Evolutionary conservation across 2,329 filamentous ascomycete species (phyloP).

Genomic region (Botrytis medusae): DNA sequence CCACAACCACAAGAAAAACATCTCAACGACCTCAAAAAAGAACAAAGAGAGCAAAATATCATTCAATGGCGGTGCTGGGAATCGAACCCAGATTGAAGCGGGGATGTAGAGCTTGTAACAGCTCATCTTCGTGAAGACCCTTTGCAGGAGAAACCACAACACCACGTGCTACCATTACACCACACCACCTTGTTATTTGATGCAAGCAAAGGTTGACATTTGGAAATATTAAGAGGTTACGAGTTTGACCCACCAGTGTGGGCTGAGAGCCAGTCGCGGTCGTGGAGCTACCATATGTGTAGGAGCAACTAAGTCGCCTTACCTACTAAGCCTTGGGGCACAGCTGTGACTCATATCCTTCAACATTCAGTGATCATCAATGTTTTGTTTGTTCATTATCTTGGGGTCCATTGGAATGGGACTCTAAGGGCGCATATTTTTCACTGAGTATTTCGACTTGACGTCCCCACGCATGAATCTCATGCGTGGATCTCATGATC

Average conservation of each 20-base stretch:
- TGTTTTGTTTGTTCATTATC: neutral
- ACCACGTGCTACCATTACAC: conserved; percentile 20
- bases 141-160: conserved; percentile 15
- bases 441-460: neutral
- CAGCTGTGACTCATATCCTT: neutral
- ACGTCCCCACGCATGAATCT: neutral
- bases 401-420: too few species aligned
- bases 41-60: neutral
- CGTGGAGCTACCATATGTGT: neutral
- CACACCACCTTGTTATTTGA: conserved; percentile 10
- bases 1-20: neutral
- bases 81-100: conserved; percentile 20
- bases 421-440: neutral
- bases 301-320: neutral
- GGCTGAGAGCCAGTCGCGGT: neutral
- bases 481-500: neutral
- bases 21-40: neutral
- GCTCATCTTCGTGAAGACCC: conserved; percentile 9
- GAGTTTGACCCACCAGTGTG: neutral
- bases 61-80: conserved; percentile 3
- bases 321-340: neutral
- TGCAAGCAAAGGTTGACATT: rapidly evolving
- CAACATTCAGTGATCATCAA: too few species aligned
- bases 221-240: rapidly evolving
- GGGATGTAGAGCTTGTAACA: neutral